Evolutionary conservation across 176 grass and related monocot genomes (phyloP).

Genomic region (Carex scoparia): DNA sequence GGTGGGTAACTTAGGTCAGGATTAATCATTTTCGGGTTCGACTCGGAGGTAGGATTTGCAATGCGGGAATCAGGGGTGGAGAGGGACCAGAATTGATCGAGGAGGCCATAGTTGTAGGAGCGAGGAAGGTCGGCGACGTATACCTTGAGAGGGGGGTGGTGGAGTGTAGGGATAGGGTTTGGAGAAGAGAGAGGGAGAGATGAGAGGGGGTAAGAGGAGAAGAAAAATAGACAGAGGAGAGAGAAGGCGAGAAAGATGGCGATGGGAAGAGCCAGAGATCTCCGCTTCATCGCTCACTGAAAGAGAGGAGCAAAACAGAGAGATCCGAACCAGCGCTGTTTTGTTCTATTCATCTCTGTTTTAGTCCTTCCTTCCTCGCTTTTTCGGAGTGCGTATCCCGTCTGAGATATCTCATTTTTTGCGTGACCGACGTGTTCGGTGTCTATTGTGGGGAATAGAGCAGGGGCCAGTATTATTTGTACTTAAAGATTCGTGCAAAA

Average conservation of each 20-base stretch:
- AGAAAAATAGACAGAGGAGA: conserved; percentile 31
- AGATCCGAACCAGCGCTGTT: too few relatives aligned
- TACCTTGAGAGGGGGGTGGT: conserved; percentile 39
- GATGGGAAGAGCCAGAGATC: conserved; percentile 29
- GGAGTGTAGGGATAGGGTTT: neutral
- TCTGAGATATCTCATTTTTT: too few relatives aligned
- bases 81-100: conserved; percentile 81
- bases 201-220: conserved; percentile 9
- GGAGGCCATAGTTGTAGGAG: conserved; percentile 72
- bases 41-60: conserved; percentile 34
- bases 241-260: conserved; percentile 27
- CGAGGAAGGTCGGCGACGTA: conserved; percentile 76
- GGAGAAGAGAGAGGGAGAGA: neutral
- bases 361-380: too few relatives aligned
- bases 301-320: neutral
- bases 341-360: too few relatives aligned
- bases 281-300: conserved; percentile 14
- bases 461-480: too few relatives aligned
- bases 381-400: too few relatives aligned
- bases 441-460: too few relatives aligned
- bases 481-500: too few relatives aligned
- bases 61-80: conserved; percentile 65
- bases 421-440: too few relatives aligned
- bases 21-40: conserved; percentile 13
- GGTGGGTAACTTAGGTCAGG: conserved; percentile 1